Conservation (phyloP, 2,329 filamentous ascomycete species). For the Trichoderma sp. region DNA sequence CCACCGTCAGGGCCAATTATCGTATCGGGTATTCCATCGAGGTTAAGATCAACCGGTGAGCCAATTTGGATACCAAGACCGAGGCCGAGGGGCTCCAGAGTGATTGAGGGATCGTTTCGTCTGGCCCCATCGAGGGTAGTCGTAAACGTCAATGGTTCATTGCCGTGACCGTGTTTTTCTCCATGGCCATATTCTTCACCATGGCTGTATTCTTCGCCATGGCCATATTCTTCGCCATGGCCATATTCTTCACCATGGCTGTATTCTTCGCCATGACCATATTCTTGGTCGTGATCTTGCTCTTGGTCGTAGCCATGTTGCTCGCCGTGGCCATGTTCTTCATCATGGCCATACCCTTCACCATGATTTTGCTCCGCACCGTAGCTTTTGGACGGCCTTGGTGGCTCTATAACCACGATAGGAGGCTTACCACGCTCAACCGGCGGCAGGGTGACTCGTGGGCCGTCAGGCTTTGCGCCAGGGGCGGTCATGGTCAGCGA, state of each 20-base stretch:
- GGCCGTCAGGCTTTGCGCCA: constrained; percentile 7
- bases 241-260: neutral
- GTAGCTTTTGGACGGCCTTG: neutral
- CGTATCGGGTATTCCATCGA: neutral
- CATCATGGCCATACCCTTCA: neutral
- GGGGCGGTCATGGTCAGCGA: constrained; percentile 24
- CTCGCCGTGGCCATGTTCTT: neutral
- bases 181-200: neutral
- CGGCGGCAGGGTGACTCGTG: constrained; percentile 27
- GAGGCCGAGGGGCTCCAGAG: neutral
- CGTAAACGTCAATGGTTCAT: neutral
- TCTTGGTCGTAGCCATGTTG: neutral
- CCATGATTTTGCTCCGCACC: neutral
- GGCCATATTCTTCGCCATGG: too few relatives aligned
- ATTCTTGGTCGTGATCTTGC: neutral
- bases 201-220: neutral
- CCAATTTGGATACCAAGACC: neutral
- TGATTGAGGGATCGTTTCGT: too few relatives aligned
- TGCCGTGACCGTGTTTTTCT: neutral
- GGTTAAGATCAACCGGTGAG: neutral
- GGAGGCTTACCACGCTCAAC: constrained; percentile 5
- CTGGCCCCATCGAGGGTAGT: neutral
- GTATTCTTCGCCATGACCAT: neutral
- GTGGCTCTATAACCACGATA: constrained; percentile 2
- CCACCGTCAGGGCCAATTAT: neutral